Conservation (phyloP, 192 early-diverging fungal species). For the Ambispora gerdemannii region DNA sequence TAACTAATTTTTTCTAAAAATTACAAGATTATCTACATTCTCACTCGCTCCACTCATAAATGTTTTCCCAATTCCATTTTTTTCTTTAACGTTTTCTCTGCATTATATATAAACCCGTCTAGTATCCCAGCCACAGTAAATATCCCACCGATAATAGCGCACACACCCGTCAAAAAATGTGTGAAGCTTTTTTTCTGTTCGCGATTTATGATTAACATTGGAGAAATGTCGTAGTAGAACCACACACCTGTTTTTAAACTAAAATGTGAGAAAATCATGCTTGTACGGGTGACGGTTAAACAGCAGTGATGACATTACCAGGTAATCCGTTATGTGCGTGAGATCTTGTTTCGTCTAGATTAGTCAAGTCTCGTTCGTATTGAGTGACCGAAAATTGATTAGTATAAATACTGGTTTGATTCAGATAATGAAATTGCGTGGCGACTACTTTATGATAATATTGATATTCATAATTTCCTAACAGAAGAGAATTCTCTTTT, state of each 20-base stretch:
- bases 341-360: constrained; percentile 30
- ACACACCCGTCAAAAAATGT: constrained; percentile 85
- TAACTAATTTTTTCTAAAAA: too few relatives aligned
- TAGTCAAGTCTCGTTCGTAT: constrained; percentile 61
- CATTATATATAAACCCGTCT: constrained; percentile 83
- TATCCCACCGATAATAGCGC: constrained; percentile 91
- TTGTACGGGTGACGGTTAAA: too few relatives aligned
- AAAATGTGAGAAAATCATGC: too few relatives aligned
- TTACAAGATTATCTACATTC: too few relatives aligned
- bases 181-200: constrained; percentile 79
- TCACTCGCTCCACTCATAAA: too few relatives aligned
- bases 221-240: constrained; percentile 94
- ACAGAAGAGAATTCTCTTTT: neutral
- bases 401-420: constrained; percentile 67
- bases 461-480: constrained; percentile 62
- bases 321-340: constrained; percentile 32
- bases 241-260: constrained; percentile 88
- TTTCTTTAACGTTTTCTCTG: constrained; percentile 69
- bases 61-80: constrained; percentile 84
- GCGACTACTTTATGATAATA: constrained; percentile 95
- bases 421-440: constrained; percentile 71
- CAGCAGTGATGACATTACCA: constrained; percentile 35
- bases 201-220: constrained; percentile 87
- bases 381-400: constrained; percentile 97
- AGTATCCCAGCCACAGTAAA: constrained; percentile 93